These are phyloP conservation scores for Candida maltosa DNA, from an alignment of 805 yeast species.

Conservation along the genomic window DNA sequence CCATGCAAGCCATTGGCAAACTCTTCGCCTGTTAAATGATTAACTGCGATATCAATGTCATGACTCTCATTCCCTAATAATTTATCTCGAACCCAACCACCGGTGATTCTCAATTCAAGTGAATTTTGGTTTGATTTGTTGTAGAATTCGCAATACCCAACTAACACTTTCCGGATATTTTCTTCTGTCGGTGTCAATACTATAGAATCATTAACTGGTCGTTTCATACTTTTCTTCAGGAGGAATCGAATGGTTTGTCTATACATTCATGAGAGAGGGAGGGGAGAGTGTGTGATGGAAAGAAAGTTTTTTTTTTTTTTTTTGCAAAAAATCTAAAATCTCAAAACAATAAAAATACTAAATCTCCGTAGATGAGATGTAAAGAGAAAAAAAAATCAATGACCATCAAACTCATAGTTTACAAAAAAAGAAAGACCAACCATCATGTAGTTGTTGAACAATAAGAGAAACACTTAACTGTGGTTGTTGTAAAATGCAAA, in stretches of 20 bases:
- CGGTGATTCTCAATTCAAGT: constrained; percentile 75
- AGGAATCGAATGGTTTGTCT: not conserved
- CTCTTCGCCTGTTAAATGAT: constrained; percentile 77
- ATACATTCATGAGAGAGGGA: constrained; percentile 4
- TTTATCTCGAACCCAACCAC: constrained; percentile 99
- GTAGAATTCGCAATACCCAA: constrained; percentile 37
- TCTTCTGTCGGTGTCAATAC: constrained; percentile 39
- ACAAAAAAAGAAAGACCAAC: too few species aligned
- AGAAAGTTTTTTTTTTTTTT: too few species aligned
- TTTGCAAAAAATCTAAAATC: constrained; percentile 1
- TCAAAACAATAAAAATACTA: not conserved
- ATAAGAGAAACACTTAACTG: not conserved
- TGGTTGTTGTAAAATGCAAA: not conserved
- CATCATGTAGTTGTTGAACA: not conserved
- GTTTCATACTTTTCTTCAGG: constrained; percentile 12
- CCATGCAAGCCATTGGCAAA: constrained; percentile 68
- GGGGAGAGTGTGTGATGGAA: not conserved
- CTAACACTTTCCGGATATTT: constrained; percentile 36
- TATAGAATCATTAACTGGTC: constrained; percentile 19
- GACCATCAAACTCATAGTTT: too few species aligned
- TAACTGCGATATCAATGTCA: constrained; percentile 91
- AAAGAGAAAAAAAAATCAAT: too few species aligned
- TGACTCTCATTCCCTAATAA: constrained; percentile 74
- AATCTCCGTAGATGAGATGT: not conserved
- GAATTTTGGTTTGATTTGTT: constrained; percentile 17